phyloP scores from a whole-genome alignment of 306 rosid genomes.

The Glycine soja region DNA sequence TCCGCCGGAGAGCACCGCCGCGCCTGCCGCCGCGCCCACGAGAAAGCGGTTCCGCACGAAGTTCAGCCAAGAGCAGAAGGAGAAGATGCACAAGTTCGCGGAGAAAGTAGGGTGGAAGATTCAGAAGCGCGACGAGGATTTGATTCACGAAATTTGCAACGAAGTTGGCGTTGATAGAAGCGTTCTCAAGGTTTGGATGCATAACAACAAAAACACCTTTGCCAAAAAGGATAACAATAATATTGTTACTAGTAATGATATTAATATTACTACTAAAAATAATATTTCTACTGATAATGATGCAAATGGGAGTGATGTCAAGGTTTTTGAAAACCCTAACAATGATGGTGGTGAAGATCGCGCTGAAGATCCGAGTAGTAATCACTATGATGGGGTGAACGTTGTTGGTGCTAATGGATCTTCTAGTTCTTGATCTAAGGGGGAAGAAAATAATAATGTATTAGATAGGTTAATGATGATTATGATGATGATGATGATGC shows the following conservation, averaged over 20 bases:
- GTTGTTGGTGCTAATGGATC: slow-evolving; percentile 74
- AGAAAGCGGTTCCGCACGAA: slow-evolving; percentile 81
- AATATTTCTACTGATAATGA: neutral
- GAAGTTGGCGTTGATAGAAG: slow-evolving; percentile 74
- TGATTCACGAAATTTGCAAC: slow-evolving; percentile 64
- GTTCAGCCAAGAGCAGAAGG: slow-evolving; percentile 87
- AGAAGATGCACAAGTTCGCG: slow-evolving; percentile 84
- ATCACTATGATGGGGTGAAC: slow-evolving; percentile 47
- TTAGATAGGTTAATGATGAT: slow-evolving; percentile 53
- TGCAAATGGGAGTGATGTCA: slow-evolving; percentile 20
- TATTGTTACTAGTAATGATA: too few relatives aligned
- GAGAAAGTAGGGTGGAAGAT: slow-evolving; percentile 94
- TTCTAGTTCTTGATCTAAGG: slow-evolving; percentile 75
- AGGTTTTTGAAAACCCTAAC: slow-evolving; percentile 43
- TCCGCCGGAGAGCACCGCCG: slow-evolving; percentile 57
- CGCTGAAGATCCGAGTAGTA: slow-evolving; percentile 44
- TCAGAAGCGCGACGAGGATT: slow-evolving; percentile 83
- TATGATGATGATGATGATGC: neutral
- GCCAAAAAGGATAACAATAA: slow-evolving; percentile 52
- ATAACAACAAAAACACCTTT: slow-evolving; percentile 83
- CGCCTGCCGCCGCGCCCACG: neutral
- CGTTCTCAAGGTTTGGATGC: slow-evolving; percentile 98
- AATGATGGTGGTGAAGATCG: slow-evolving; percentile 7
- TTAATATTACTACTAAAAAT: neutral
- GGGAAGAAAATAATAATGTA: slow-evolving; percentile 44